These are phyloP conservation scores for Penstemon barbatus DNA, from an alignment of 257 asterid species.

Conservation along the genomic window DNA sequence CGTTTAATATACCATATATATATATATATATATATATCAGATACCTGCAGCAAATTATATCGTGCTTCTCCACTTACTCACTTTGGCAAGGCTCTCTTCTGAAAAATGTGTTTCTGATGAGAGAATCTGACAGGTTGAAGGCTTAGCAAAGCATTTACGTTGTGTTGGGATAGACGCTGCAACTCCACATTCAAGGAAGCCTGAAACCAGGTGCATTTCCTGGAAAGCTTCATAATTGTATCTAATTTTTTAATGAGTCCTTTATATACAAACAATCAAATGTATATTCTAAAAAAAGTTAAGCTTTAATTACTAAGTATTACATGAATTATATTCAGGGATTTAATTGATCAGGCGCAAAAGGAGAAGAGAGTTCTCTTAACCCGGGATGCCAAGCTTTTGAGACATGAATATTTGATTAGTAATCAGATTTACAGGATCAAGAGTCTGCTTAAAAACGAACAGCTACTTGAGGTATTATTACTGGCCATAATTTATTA, in stretches of 20 bases:
- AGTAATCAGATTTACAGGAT: conserved; percentile 77
- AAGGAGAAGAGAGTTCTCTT: conserved; percentile 83
- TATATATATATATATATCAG: background rate
- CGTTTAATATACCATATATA: background rate
- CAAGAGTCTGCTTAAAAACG: conserved; percentile 71
- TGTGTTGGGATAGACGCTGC: conserved; percentile 98
- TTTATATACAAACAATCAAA: background rate
- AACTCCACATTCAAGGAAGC: conserved; percentile 71
- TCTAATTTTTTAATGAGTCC: conserved; percentile 3
- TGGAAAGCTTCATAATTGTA: conserved; percentile 15
- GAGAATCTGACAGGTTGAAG: conserved; percentile 64
- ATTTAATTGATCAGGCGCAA: conserved; percentile 71
- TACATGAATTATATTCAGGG: conserved; percentile 45
- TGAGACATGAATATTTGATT: conserved; percentile 78
- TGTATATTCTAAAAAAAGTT: background rate
- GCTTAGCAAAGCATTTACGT: conserved; percentile 90
- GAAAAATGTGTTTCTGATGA: conserved; percentile 10
- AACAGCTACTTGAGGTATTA: conserved; percentile 80
- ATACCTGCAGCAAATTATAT: conserved; percentile 6
- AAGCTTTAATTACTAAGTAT: conserved; percentile 1
- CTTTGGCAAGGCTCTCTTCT: background rate
- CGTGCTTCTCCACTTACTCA: conserved; percentile 6
- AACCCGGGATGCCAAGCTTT: conserved; percentile 84
- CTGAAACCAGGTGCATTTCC: conserved; percentile 65
- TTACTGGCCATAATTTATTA: background rate